phyloP scores from a whole-genome alignment of 805 yeast genomes.

The Candida dajiaensis region DNA sequence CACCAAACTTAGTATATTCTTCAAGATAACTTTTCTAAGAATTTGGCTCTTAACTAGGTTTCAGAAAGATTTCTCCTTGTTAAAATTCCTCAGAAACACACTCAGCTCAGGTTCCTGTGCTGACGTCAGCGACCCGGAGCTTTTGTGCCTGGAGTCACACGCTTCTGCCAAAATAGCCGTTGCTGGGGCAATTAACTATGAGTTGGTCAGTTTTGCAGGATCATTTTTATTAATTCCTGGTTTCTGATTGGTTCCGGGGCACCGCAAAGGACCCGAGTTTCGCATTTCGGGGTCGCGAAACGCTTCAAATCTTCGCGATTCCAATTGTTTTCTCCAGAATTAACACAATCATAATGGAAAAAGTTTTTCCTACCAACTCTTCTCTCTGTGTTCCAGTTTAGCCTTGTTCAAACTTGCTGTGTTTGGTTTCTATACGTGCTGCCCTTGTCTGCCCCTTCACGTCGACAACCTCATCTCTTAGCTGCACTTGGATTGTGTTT shows the following conservation, averaged over 20 bases:
- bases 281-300: background rate
- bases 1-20: too few species aligned
- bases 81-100: too few species aligned
- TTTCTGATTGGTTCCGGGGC: background rate
- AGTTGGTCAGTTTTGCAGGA: background rate
- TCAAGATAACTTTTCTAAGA: too few species aligned
- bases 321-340: too few species aligned
- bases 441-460: background rate
- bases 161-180: background rate
- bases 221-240: background rate
- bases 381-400: background rate
- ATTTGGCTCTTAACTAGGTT: too few species aligned
- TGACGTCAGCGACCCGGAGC: background rate
- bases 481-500: background rate
- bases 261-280: slow-evolving; percentile 1
- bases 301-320: background rate
- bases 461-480: background rate
- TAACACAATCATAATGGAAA: background rate
- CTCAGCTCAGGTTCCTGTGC: background rate
- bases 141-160: background rate
- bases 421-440: background rate
- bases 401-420: background rate
- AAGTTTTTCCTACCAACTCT: background rate
- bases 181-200: background rate
- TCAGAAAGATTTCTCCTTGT: too few species aligned